Conservation (phyloP, 2,329 filamentous ascomycete species). For the Colletotrichum acutatum region DNA sequence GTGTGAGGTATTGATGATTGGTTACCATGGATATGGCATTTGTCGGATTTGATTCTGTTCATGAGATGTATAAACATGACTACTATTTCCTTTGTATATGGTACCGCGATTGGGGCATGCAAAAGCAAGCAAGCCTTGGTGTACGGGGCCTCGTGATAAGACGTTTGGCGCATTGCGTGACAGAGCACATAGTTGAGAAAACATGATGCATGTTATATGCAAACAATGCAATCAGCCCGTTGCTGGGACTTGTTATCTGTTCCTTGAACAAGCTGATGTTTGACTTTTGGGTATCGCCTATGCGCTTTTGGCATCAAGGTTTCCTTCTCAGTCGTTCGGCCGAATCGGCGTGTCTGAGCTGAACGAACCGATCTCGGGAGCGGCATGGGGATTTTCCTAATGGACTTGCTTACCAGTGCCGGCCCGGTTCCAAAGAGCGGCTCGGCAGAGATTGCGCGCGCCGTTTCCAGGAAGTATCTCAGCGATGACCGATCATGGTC, state of each 20-base stretch:
- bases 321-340: neutral
- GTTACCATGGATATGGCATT: neutral
- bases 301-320: neutral
- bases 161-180: neutral
- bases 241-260: neutral
- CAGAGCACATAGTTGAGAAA: neutral
- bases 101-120: neutral
- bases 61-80: neutral
- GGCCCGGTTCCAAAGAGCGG: neutral
- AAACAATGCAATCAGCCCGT: neutral
- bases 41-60: neutral
- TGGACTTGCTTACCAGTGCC: neutral
- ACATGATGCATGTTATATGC: neutral
- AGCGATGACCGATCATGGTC: neutral
- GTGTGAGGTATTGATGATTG: neutral
- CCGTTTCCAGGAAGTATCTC: neutral
- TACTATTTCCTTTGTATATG: conserved; percentile 1
- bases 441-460: neutral
- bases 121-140: neutral
- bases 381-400: neutral
- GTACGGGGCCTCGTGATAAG: neutral
- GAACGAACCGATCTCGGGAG: neutral
- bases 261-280: neutral
- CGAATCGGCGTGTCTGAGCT: neutral
- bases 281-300: neutral